Evolutionary conservation across 2,329 filamentous ascomycete species (phyloP), one percentile per base, ranked within the genome.

Genomic region (Aspergillus bombycis): DNA sequence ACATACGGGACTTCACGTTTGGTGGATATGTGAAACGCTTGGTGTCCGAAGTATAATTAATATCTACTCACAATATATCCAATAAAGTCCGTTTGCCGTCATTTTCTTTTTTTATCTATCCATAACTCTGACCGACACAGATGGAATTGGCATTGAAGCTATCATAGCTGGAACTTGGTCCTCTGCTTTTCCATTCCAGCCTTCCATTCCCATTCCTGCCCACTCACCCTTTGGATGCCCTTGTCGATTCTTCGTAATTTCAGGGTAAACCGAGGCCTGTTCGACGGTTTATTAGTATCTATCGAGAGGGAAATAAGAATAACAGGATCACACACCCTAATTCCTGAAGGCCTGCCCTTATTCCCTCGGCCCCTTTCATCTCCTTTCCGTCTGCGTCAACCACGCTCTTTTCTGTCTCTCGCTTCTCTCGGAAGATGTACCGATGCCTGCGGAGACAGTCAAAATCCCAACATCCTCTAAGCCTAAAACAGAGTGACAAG

Each of bases 191-290:
- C 95, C 90, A 95, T 96, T 75, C 89, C 89, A 12, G 91, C 91
- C 81, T 96, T 96, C 95, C 95, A 99, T 77, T 97, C 88, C 94
- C 95, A 98, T 75, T 96, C 92, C 70, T 93, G 87, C 43, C 93
- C 92, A 78, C 87, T 89, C 54, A 79, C 90, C 82, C 78, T 88
- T 83, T 83, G 92, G 68, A 99, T 91, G 0, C 94, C 94, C 79
- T 93, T 94, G 76, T 98, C 94, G 50, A 98, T 89, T 72, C 95
- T 88, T 70, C 94, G 88, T 72, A 99, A 80, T 83, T 98, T 98
- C 68, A 98, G 79, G 2, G 91, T 94, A 81, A 95, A 85, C 71
- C 89, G 84, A 9, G 93, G 94, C 0, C 52, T 55, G n/a, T 38
- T 52, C 7, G n/a, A 23, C 14, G 6, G 14, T 16, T 41, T 12